These are phyloP conservation scores for Acanthamoeba sp. DNA, from an alignment of 208 protist genomes.

Conservation along the genomic window DNA sequence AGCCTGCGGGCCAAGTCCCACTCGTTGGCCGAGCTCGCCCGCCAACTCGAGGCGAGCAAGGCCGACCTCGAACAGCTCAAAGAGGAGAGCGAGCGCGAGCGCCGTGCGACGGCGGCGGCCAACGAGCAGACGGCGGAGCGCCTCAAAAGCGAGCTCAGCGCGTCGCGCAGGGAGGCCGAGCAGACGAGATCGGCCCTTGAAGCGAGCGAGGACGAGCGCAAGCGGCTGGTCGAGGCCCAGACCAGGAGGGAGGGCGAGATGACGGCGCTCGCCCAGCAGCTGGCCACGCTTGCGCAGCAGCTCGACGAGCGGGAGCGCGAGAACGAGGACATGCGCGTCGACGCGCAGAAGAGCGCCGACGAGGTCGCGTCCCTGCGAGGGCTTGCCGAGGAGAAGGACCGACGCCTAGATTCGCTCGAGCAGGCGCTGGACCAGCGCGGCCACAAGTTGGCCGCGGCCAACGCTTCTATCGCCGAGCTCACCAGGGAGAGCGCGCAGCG, in stretches of 20 bases:
- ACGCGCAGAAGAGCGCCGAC: not conserved
- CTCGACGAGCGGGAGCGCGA: not conserved
- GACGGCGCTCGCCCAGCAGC: not conserved
- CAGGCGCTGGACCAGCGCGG: not conserved
- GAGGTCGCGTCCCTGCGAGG: not conserved
- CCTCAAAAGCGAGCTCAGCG: not conserved
- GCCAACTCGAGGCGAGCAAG: too few species aligned
- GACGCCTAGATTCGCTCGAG: not conserved
- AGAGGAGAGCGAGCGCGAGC: not conserved
- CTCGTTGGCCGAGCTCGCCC: too few species aligned
- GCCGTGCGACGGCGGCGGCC: too few species aligned
- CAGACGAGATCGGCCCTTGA: not conserved
- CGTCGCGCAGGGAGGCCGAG: too few species aligned
- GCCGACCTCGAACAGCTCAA: not conserved
- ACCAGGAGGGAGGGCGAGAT: not conserved
- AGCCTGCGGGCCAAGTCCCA: too few species aligned
- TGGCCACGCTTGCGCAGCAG: too few species aligned
- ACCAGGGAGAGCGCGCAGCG: not conserved
- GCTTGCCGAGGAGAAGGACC: not conserved
- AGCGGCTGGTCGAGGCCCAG: not conserved
- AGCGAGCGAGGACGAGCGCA: not conserved
- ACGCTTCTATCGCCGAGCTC: not conserved
- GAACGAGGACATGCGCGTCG: not conserved
- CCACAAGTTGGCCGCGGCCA: not conserved
- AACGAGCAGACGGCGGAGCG: not conserved